Base-by-base conservation (phyloP, 2,329 filamentous ascomycete genomes). In the Podosphaera xanthii region DNA sequence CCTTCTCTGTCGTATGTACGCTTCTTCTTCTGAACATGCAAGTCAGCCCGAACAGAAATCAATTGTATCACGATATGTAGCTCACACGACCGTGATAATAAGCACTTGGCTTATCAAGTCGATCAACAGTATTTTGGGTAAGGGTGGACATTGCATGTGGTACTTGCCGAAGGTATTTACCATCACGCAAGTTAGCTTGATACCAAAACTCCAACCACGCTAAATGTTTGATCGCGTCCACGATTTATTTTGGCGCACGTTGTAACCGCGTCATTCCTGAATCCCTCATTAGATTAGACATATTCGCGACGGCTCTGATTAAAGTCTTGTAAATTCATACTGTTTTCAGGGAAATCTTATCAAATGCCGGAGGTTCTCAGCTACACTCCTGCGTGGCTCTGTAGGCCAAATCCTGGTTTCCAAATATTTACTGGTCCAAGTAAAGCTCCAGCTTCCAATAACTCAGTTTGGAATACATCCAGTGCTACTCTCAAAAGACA, bases 41-140 rank as follows among this genome's bases (percentile, higher is more conserved):
- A 10, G 36, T 40, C 10, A 40, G 36, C 10, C 31, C 36, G 33
- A 4, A 52, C 48, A 14, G 6, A 8, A 7, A 54, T 22, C 31
- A 33, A 31, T 9, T 34, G 7, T 2, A 4, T 2, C 9, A 8
- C 7, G 36, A 54, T 22, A 38, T 61, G 59, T 60, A 63, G 69
- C 76, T 70, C 74, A 94, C 91, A 74, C 86, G 86, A 73, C 79
- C 83, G 63, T 82, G 78, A 68, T 90, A 95, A 74, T 98, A 98
- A 67, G 91, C 90, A 70, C 91, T 97, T 22, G 92, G 91, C 72
- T 84, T 86, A 72, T 98, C 92, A 63, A 98, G 81, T 62, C 92
- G 80, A 57, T 97, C 91, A 63, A 97, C 86, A 5, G 92, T 97
- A 70, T 77, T 82, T 68, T 80, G 74, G 60, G 69, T 61, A 61